These are phyloP conservation scores for Ophioceras dolichostomum DNA, from an alignment of 2,329 filamentous ascomycete species.

Conservation along the genomic window DNA sequence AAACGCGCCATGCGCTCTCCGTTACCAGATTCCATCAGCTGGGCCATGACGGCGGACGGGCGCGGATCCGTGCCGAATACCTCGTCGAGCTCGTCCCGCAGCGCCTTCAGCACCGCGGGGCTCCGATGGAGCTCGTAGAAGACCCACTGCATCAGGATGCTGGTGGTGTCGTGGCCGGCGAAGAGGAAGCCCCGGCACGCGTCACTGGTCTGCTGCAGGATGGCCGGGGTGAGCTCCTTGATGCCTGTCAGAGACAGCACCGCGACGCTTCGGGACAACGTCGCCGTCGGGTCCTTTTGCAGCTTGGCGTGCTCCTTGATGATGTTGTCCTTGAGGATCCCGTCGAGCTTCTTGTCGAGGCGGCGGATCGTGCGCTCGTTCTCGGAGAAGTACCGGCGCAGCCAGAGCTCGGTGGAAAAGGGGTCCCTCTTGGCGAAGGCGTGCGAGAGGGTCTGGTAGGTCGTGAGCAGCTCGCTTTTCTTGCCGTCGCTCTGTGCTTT, in stretches of 20 bases:
- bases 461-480: background rate
- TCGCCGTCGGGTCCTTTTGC: too few relatives aligned
- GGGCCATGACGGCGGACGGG: constrained; percentile 9
- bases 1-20: constrained; percentile 19
- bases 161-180: constrained; percentile 28
- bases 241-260: constrained; percentile 18
- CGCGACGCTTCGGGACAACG: constrained; percentile 16
- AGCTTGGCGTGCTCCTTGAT: background rate
- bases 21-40: constrained; percentile 12
- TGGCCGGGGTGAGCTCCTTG: constrained; percentile 12
- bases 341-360: background rate
- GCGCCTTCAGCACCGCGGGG: constrained; percentile 13
- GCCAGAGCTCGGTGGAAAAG: background rate
- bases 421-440: background rate
- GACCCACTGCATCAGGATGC: constrained; percentile 21
- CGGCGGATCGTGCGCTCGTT: too few relatives aligned
- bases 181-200: constrained; percentile 27
- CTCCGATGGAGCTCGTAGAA: constrained; percentile 22
- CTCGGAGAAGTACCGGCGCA: background rate
- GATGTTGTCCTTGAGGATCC: background rate
- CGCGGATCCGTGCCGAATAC: constrained; percentile 18
- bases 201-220: constrained; percentile 18
- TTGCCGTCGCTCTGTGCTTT: constrained; percentile 18
- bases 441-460: background rate
- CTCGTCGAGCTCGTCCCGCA: constrained; percentile 21